Base-by-base conservation (phyloP, 768 basidiomycete genomes). In the Calvatia gigantea region DNA sequence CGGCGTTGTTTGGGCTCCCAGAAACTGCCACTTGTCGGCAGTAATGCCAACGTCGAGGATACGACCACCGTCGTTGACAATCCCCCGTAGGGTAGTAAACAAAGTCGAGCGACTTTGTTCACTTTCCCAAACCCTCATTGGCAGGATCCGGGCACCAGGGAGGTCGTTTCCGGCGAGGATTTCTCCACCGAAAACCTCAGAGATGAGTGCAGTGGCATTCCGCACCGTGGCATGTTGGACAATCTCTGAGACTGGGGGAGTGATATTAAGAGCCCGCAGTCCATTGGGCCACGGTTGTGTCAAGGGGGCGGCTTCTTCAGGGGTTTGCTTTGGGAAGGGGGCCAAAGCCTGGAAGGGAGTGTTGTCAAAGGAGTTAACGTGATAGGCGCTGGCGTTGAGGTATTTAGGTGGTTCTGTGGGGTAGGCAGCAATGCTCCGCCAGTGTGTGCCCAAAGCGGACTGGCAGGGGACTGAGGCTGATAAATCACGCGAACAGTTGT, bases 41-140 rank as follows among this genome's bases (percentile, higher is more conserved):
- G 58, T 58, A 15, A 63, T 50, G 17, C 58, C 62, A 31, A 59
- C 58, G n/a, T 61, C 58, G 23, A 58, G 23, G n/a, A 27, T 43
- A 17, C 43, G 60, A 4, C 35, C 47, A 12, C 51, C 58, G 39
- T 59, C 58, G 19, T 60, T 60, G 23, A 53, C 54, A 33, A 61
- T 42, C 2, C 44, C 41, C 27, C 52, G 51, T 27, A 39, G 48
- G 6, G 51, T 46, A 12, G 32, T 37, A 14, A 54, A 57, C 35
- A 58, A 21, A 23, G 57, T 46, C 8, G 35, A 31, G 35, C 46
- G 37, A 38, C 56, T 58, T 11, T 54, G 37, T 6, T 51, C 38
- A 23, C 46, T 56, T 23, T 60, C 42, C 48, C 50, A 35, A 25
- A 51, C 46, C 23, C 42, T 45, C 43, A 52, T 59, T 14, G 61